phyloP scores from a whole-genome alignment of 768 basidiomycete genomes.

The Psilocybe sp. region DNA sequence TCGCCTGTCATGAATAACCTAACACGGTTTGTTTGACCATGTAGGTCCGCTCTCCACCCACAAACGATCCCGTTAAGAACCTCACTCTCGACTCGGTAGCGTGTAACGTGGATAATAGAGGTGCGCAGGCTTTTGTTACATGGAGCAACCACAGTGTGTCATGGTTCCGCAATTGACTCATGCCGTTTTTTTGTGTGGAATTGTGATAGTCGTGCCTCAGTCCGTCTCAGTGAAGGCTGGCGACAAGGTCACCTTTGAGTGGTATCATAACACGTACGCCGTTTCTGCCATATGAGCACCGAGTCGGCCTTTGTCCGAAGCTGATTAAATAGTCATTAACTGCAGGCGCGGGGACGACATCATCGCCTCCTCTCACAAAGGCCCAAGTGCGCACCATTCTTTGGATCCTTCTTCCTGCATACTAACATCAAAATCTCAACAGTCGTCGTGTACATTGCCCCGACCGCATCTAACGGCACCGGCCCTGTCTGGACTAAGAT shows the following conservation, averaged over 20 bases:
- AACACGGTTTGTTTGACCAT: not conserved
- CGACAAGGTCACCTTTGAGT: slow-evolving; percentile 32
- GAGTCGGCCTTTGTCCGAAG: not conserved
- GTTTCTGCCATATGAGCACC: not conserved
- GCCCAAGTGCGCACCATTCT: slow-evolving; percentile 22
- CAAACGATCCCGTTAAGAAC: slow-evolving; percentile 34
- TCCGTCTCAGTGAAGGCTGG: slow-evolving; percentile 27
- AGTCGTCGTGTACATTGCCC: slow-evolving; percentile 33
- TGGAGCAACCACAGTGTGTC: too few relatives aligned
- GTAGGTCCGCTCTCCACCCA: slow-evolving; percentile 34
- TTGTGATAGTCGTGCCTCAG: slow-evolving; percentile 21
- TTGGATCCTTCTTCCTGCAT: not conserved
- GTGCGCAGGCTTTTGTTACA: slow-evolving; percentile 9
- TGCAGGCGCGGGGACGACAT: slow-evolving; percentile 33
- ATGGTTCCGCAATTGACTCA: not conserved
- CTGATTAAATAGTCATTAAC: not conserved
- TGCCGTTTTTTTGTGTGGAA: too few relatives aligned
- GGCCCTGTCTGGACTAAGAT: slow-evolving; percentile 33
- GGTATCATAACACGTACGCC: slow-evolving; percentile 28
- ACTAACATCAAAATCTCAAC: not conserved
- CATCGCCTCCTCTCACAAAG: slow-evolving; percentile 32
- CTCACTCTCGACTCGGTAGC: slow-evolving; percentile 25
- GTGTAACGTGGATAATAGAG: slow-evolving; percentile 31
- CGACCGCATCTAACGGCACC: slow-evolving; percentile 24
- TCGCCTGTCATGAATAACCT: too few relatives aligned